These are phyloP conservation scores for Lactarius quietus DNA, from an alignment of 768 basidiomycete species.

Conservation along the genomic window DNA sequence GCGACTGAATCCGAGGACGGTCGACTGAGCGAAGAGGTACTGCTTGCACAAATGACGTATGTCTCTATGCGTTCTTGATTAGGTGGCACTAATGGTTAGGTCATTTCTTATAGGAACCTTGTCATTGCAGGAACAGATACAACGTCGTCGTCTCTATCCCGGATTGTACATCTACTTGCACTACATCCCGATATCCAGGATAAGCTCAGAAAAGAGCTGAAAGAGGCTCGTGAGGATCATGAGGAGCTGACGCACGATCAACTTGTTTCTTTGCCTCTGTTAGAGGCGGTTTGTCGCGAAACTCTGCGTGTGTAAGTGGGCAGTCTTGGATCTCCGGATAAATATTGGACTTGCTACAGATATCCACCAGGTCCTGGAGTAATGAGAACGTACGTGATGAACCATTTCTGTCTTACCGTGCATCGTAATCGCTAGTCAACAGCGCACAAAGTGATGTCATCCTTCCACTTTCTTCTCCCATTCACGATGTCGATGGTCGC, in stretches of 20 bases:
- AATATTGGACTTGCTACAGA: neutral
- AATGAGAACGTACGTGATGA: neutral
- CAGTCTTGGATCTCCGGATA: neutral
- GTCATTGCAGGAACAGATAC: slow-evolving; percentile 19
- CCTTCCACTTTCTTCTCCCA: neutral
- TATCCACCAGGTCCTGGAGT: slow-evolving; percentile 1
- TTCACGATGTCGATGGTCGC: slow-evolving; percentile 1
- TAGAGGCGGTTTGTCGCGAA: slow-evolving; percentile 27
- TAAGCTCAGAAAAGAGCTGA: neutral
- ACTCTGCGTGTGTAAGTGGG: slow-evolving; percentile 6
- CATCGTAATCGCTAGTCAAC: neutral
- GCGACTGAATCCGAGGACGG: slow-evolving; percentile 27
- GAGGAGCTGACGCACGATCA: slow-evolving; percentile 33
- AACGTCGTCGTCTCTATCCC: neutral
- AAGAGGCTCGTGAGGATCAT: slow-evolving; percentile 6
- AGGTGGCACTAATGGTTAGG: neutral
- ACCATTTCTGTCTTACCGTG: neutral
- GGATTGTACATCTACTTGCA: neutral
- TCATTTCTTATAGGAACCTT: slow-evolving; percentile 8
- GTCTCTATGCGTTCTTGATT: neutral
- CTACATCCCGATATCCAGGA: neutral
- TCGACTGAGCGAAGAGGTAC: slow-evolving; percentile 33
- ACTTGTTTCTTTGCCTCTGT: slow-evolving; percentile 32
- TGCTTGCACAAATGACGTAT: slow-evolving; percentile 39
- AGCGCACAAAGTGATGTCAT: neutral